A percentile compares a stretch with the other conserved stretches of the same genome.
phyloP scores from a whole-genome alignment of 345 rosid species.

The Populus davidiana region DNA sequence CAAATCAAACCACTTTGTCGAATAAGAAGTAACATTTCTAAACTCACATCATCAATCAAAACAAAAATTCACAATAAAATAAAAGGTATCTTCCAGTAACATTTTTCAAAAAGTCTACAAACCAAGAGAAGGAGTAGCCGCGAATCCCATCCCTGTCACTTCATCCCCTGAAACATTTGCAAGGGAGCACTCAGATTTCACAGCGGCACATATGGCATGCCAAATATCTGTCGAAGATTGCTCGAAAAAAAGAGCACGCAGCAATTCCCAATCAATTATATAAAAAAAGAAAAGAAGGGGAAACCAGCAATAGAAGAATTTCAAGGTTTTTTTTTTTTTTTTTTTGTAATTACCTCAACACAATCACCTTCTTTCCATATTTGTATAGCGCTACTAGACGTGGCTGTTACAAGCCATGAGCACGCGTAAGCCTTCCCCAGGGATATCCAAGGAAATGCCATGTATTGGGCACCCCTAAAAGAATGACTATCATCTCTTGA shows the following conservation, averaged over 20 bases:
- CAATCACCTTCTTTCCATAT: slow-evolving; percentile 90
- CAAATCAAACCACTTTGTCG: slow-evolving; percentile 14
- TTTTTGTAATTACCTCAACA: slow-evolving; percentile 54
- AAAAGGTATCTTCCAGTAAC: background rate
- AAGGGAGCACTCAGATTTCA: slow-evolving; percentile 64
- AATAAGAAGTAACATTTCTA: background rate
- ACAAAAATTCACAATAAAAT: background rate
- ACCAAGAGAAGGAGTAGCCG: slow-evolving; percentile 98
- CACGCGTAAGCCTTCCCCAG: accelerated
- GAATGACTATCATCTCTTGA: no score
- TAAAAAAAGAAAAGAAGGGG: background rate
- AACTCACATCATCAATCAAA: slow-evolving; percentile 1
- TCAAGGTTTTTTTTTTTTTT: background rate
- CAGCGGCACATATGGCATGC: slow-evolving; percentile 95
- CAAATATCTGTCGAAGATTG: slow-evolving; percentile 99
- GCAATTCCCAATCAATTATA: background rate
- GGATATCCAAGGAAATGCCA: no score
- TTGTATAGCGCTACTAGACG: slow-evolving; percentile 75
- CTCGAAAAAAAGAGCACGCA: slow-evolving; percentile 32
- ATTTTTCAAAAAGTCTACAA: slow-evolving; percentile 16
- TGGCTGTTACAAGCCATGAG: no score
- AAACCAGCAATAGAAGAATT: no score
- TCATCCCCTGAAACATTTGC: slow-evolving; percentile 65
- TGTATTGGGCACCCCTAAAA: no score
- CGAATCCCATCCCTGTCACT: slow-evolving; percentile 76